Conservation (phyloP, 108 stramenopile genomes). For the Cyclostephanos invisitatus region DNA sequence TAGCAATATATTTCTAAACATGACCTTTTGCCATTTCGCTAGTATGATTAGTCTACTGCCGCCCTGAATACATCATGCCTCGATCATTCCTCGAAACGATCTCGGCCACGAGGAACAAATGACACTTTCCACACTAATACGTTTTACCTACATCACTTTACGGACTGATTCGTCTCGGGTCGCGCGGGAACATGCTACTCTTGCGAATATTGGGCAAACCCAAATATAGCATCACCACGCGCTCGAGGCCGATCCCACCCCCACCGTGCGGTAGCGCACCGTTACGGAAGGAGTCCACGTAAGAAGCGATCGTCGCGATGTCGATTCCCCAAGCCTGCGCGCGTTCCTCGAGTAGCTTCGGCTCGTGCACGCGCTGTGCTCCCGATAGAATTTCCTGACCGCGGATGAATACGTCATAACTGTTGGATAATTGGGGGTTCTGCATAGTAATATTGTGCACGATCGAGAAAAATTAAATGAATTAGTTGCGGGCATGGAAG, state of each 20-base stretch:
- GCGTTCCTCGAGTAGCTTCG: constrained; percentile 88
- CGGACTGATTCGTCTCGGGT: constrained; percentile 94
- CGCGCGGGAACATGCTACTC: constrained; percentile 97
- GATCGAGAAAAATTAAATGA: constrained; percentile 5
- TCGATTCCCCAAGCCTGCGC: constrained; percentile 93
- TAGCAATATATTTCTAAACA: no score
- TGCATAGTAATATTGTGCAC: constrained; percentile 1
- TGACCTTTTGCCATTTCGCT: no score
- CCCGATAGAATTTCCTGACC: constrained; percentile 99
- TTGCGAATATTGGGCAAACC: constrained; percentile 98
- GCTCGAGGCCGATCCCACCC: constrained; percentile 98
- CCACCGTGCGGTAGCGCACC: constrained; percentile 97
- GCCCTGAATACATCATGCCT: no score
- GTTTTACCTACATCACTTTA: constrained; percentile 43
- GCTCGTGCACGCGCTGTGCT: constrained; percentile 98
- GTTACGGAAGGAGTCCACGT: constrained; percentile 96
- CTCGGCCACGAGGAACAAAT: not conserved
- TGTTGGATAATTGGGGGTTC: constrained; percentile 92
- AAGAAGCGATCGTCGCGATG: constrained; percentile 80
- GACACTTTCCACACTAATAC: not conserved
- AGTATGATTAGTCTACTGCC: not conserved
- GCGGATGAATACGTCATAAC: constrained; percentile 99
- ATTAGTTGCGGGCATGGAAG: not conserved
- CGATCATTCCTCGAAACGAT: not conserved
- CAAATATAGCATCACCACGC: constrained; percentile 99